These are phyloP conservation scores for Thymus mandschuricus DNA, from an alignment of 257 asterid genomes.

Conservation along the genomic window DNA sequence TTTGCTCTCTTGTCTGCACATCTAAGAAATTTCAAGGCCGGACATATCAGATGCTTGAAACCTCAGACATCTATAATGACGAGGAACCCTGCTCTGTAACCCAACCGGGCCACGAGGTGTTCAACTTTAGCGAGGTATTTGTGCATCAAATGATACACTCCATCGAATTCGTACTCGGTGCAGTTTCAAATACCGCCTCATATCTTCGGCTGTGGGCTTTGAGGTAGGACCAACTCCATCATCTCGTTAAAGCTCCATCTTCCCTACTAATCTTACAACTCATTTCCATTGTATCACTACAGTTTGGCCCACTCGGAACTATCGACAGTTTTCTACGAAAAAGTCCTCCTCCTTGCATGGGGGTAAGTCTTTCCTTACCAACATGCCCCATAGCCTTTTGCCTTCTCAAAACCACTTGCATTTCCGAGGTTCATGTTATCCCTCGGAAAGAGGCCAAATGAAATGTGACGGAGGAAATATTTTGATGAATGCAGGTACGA, in stretches of 20 bases:
- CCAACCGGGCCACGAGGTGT: slow-evolving; percentile 69
- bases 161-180: slow-evolving; percentile 93
- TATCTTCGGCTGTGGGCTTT: slow-evolving; percentile 96
- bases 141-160: slow-evolving; percentile 98
- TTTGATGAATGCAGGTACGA: slow-evolving; percentile 62
- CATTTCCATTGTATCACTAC: slow-evolving; percentile 32
- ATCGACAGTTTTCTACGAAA: slow-evolving; percentile 92
- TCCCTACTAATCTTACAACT: slow-evolving; percentile 26
- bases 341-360: slow-evolving; percentile 88
- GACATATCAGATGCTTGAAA: slow-evolving; percentile 73
- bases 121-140: slow-evolving; percentile 85
- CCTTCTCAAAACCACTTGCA: not conserved
- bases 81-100: slow-evolving; percentile 74
- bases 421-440: not conserved
- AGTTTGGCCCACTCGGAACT: slow-evolving; percentile 96
- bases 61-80: slow-evolving; percentile 66
- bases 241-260: slow-evolving; percentile 22
- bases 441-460: not conserved
- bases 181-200: slow-evolving; percentile 95
- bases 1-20: slow-evolving; percentile 31
- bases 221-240: slow-evolving; percentile 51
- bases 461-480: not conserved
- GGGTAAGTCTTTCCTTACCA: slow-evolving; percentile 57
- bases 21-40: slow-evolving; percentile 90
- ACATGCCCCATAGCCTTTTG: not conserved